Evolutionary conservation across 2,329 filamentous ascomycete species (phyloP), one percentile per base, ranked within the genome.

Genomic region (Verticillium nubilum): DNA sequence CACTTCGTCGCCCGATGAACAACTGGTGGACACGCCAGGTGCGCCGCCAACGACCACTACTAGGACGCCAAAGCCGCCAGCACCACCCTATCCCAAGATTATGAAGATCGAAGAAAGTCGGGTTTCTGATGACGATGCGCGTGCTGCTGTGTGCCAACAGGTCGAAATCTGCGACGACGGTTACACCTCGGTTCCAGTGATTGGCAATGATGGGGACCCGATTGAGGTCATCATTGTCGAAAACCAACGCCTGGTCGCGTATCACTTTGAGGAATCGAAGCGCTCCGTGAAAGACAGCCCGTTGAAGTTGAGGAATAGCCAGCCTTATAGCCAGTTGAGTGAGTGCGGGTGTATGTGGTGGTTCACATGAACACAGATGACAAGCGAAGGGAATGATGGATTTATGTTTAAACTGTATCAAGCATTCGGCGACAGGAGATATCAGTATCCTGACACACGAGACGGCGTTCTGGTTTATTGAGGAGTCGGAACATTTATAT

Each of bases 61-160:
- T n/a, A 29, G 56, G 15, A 50, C 37, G 5, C 56, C 61, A 3
- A 57, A 52, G 17, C 33, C 61, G 1, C 59, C 63, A 1, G 66
- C 66, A 1, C 67, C 69, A 1, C 70, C 74, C 0, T 86, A 84
- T 60, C 82, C 83, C 2, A 76, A 76, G 26, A 76, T 82, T 9
- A 71, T 86, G 60, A 85, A 85, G 66, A 71, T 86, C 50, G 73
- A 82, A 57, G 84, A 86, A 68, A 78, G 80, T 15, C 82, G 83
- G 17, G 69, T 78, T 19, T 59, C 68, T 6, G 67, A 63, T 23
- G 60, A 69, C 9, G 65, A 70, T 17, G 67, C 72, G 1, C 66
- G 70, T 1, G 64, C 70, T 15, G 76, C 82, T 0, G 74, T 66
- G 29, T 86, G 83, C 60, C 75, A 74, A 4, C 80, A 85, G 63